Conservation (phyloP, 805 yeast genomes). For the Monosporozyma aerobia region DNA sequence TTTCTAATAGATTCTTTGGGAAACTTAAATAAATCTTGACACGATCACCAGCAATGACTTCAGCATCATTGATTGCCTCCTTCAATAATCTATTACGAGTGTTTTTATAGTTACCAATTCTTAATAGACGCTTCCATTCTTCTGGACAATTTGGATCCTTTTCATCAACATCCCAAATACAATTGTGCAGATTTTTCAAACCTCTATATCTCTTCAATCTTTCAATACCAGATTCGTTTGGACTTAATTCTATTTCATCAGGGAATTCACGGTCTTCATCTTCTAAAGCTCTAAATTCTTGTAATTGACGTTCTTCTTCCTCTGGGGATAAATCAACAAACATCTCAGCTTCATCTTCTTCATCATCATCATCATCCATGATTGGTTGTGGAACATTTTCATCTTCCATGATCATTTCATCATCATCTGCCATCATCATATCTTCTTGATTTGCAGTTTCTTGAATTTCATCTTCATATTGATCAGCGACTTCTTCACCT, state of each 20-base stretch:
- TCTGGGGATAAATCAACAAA: slow-evolving; percentile 69
- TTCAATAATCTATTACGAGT: slow-evolving; percentile 62
- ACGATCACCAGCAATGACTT: slow-evolving; percentile 53
- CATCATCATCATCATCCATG: slow-evolving; percentile 35
- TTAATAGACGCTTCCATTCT: slow-evolving; percentile 66
- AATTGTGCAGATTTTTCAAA: slow-evolving; percentile 66
- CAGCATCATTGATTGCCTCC: slow-evolving; percentile 39
- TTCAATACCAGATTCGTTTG: slow-evolving; percentile 65
- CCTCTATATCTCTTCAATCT: slow-evolving; percentile 77
- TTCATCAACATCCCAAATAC: slow-evolving; percentile 86
- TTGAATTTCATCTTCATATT: slow-evolving; percentile 27
- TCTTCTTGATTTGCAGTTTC: slow-evolving; percentile 26
- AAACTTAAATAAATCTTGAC: slow-evolving; percentile 53
- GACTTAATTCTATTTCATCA: slow-evolving; percentile 83
- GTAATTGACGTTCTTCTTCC: slow-evolving; percentile 73
- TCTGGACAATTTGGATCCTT: slow-evolving; percentile 64
- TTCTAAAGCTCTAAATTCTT: slow-evolving; percentile 56
- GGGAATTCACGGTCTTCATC: slow-evolving; percentile 89
- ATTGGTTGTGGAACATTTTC: slow-evolving; percentile 16
- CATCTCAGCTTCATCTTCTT: slow-evolving; percentile 45
- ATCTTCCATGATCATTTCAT: slow-evolving; percentile 16
- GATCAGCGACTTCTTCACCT: slow-evolving; percentile 28
- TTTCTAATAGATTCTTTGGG: slow-evolving; percentile 39
- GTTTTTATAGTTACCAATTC: slow-evolving; percentile 68
- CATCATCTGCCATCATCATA: slow-evolving; percentile 20